Base-by-base conservation (phyloP, 2,329 filamentous ascomycete genomes). In the Fonsecaea pugnacius region DNA sequence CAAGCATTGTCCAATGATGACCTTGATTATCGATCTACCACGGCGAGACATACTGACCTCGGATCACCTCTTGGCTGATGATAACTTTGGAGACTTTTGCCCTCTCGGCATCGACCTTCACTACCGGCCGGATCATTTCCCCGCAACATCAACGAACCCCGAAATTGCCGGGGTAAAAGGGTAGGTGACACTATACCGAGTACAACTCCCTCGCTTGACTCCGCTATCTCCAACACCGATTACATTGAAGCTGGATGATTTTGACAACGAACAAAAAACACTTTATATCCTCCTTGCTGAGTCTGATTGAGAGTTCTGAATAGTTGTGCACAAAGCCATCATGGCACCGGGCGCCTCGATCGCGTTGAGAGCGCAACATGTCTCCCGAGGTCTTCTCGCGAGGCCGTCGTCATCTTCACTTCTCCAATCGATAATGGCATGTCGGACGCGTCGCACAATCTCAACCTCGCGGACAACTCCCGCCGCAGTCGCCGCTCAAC, bases 31-130 rank as follows among this genome's bases (percentile, higher is more conserved):
- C 18, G 10, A 24, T 12, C 18, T 10, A 24, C 12, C 21, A 48
- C 2, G 8, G 14, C 43, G 2, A 27, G 43, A 12, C 43, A 48
- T 14, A 4, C 1, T 14, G 43, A 48, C 43, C 43, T 48, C 43
- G 43, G 43, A 48, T 48, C 24, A 24, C 10, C 21, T 14, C 18
- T 48, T 48, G 43, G 43, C 43, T 9, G 55, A 32, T 40, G 38
- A 48, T 58, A 6, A 30, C 38, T 46, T 57, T 48, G 38, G 55
- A 58, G 55, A 58, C n/a, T 48, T n/a, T n/a, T 8, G 4, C 27
- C 38, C 27, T 43, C 55, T 48, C 21, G 43, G 27, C 21, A 33
- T 58, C 9, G 27, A 48, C n/a, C 24, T 16, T 36, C 38, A 32
- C 16, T 32, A 30, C 27, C 18, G 38, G 16, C 27, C 18, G 38